phyloP scores from a whole-genome alignment of 2,329 filamentous ascomycete genomes.

The Fonsecaea erecta region DNA sequence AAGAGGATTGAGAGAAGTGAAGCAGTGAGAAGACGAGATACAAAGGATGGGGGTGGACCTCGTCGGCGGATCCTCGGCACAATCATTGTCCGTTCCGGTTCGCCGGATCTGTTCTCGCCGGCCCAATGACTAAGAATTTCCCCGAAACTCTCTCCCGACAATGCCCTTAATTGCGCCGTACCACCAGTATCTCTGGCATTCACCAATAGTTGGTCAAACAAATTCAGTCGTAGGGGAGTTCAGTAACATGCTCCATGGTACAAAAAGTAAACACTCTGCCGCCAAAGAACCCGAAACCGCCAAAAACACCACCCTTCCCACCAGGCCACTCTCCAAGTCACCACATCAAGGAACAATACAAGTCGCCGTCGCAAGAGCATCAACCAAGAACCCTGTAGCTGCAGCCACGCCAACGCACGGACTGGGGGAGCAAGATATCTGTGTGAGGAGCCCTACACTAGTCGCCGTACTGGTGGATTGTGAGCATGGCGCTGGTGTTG shows the following conservation, averaged over 20 bases:
- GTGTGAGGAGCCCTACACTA: slow-evolving; percentile 20
- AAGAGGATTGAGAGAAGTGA: neutral
- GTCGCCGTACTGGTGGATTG: slow-evolving; percentile 22
- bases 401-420: slow-evolving; percentile 24
- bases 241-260: neutral
- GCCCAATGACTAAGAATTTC: neutral
- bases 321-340: neutral
- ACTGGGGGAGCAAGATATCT: slow-evolving; percentile 31
- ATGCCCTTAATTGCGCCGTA: neutral
- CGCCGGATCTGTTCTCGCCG: neutral
- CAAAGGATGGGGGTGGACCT: too few relatives aligned
- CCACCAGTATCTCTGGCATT: neutral
- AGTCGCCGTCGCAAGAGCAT: slow-evolving; percentile 16
- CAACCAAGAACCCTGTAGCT: slow-evolving; percentile 23
- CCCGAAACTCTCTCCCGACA: slow-evolving; percentile 23
- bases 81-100: neutral
- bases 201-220: neutral
- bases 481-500: slow-evolving; percentile 24
- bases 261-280: slow-evolving; percentile 1
- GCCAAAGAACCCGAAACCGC: neutral
- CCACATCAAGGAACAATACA: slow-evolving; percentile 20
- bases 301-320: neutral
- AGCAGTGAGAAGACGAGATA: neutral
- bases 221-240: neutral
- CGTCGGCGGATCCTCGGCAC: neutral